Evolutionary conservation across 768 basidiomycete genomes (phyloP), one percentile per base, ranked within the genome.

Genomic region (Dictyophora rubrovolvata): DNA sequence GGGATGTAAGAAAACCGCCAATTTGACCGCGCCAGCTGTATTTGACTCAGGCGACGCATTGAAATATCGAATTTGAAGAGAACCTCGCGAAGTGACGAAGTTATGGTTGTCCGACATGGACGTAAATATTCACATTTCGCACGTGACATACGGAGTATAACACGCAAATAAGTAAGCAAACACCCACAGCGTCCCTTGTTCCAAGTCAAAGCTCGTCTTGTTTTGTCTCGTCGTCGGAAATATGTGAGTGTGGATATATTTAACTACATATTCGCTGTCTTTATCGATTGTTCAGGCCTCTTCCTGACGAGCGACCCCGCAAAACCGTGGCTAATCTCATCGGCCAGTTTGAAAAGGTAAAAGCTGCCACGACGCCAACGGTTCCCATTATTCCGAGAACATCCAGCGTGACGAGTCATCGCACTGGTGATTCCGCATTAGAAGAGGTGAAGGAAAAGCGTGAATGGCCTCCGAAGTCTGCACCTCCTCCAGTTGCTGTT

Each of bases 271-370:
- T 14, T 12, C 10, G n/a, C 11, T n/a, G 4, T 4, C 2, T 42
- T 42, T 42, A 14, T 2, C n/a, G 42, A 21, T 14, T 59, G 35
- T 42, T 42, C 52, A 91, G 89, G 89, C 86, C 87, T 57, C 73
- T 90, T 62, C 89, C 90, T 71, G 89, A 92, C 77, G 90, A 93
- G 74, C 81, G 86, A 68, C 89, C 89, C 53, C 86, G 90, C 61
- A 82, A 81, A 69, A 89, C 86, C 66, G 90, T 93, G 52, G 90
- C 90, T 63, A 93, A 91, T 69, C 85, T 93, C 73, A 93, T 93
- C 67, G 90, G 90, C 54, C 81, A 86, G 60, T 93, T 93, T 64
- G 90, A 93, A 70, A 87, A 81, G 65, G 85, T 88, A 72, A 83
- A 78, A 82, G 53, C 79, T 81, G 72, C 82, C 4, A 64, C 73